A percentile compares a stretch with the other conserved stretches of the same genome.
phyloP scores from a whole-genome alignment of 78 protist genomes.

The Dictyostelium brefeldianum region DNA sequence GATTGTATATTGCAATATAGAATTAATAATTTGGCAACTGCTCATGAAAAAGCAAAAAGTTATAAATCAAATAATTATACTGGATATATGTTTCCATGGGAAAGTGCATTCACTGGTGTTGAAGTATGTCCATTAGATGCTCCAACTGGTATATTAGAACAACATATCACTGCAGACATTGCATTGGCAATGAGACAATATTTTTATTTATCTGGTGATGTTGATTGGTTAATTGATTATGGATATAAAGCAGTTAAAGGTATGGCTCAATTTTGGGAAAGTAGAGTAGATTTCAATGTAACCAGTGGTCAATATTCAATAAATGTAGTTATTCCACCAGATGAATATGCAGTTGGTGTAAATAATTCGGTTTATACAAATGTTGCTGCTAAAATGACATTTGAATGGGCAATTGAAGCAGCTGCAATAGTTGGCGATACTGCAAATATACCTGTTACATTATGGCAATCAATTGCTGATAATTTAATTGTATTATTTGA shows the following conservation, averaged over 20 bases:
- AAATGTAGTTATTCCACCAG: constrained; percentile 63
- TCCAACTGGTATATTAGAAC: constrained; percentile 75
- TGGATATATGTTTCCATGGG: constrained; percentile 81
- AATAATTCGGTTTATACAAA: constrained; percentile 76
- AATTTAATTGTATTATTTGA: constrained; percentile 42
- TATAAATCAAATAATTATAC: background rate
- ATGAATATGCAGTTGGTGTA: constrained; percentile 82
- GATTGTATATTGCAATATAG: constrained; percentile 51
- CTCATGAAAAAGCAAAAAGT: constrained; percentile 57
- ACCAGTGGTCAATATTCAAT: background rate
- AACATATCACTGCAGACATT: constrained; percentile 81
- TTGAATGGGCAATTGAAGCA: constrained; percentile 79
- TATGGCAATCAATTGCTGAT: constrained; percentile 36
- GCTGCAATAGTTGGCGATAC: constrained; percentile 44
- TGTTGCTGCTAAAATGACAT: constrained; percentile 42
- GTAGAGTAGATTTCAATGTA: constrained; percentile 11
- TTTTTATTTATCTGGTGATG: constrained; percentile 40
- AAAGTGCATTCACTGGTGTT: constrained; percentile 58
- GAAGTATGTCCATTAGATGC: constrained; percentile 76
- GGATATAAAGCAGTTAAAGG: constrained; percentile 49
- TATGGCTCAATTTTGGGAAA: constrained; percentile 77
- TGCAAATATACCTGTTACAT: constrained; percentile 5
- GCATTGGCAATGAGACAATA: constrained; percentile 74
- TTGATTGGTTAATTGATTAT: constrained; percentile 9
- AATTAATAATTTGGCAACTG: constrained; percentile 17